These are phyloP conservation scores for Thelonectria olida DNA, from an alignment of 2,329 filamentous ascomycete species.

Conservation along the genomic window DNA sequence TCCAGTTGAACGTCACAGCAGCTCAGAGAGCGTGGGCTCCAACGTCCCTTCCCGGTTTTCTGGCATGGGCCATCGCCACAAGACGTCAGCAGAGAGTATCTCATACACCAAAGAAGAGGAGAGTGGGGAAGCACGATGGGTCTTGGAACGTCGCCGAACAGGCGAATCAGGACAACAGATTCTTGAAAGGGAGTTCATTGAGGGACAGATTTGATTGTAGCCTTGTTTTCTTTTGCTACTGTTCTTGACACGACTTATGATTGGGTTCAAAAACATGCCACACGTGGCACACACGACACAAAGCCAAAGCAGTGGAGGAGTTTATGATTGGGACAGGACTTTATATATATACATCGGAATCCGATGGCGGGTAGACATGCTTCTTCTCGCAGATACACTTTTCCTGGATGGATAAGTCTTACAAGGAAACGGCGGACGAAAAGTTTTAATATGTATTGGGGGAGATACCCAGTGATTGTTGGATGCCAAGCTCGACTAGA, in stretches of 20 bases:
- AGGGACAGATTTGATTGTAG: conserved; percentile 56
- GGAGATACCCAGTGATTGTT: conserved; percentile 12
- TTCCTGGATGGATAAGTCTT: conserved; percentile 1
- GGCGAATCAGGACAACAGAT: conserved; percentile 73
- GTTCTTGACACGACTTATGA: conserved; percentile 14
- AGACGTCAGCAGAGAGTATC: conserved; percentile 72
- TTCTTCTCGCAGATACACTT: conserved; percentile 4
- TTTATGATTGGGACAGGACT: conserved; percentile 24
- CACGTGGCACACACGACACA: conserved; percentile 5
- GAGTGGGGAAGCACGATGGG: conserved; percentile 69
- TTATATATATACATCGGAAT: conserved; percentile 22
- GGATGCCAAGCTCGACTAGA: not conserved
- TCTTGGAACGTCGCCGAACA: conserved; percentile 73
- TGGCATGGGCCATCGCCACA: conserved; percentile 57
- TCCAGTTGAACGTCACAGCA: conserved; percentile 31
- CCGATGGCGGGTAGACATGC: not conserved
- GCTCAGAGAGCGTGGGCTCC: conserved; percentile 21
- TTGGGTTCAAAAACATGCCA: conserved; percentile 8
- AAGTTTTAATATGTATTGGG: conserved; percentile 26
- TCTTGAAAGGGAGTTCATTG: conserved; percentile 71
- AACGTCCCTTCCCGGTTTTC: conserved; percentile 24
- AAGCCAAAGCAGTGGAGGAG: conserved; percentile 22
- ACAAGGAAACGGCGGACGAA: conserved; percentile 19
- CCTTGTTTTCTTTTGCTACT: not conserved
- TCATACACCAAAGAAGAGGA: conserved; percentile 74